A percentile compares a stretch with the other conserved stretches of the same genome.
Evolutionary conservation across 2,329 filamentous ascomycete genomes (phyloP).

Genomic region (Aspergillus sp.): DNA sequence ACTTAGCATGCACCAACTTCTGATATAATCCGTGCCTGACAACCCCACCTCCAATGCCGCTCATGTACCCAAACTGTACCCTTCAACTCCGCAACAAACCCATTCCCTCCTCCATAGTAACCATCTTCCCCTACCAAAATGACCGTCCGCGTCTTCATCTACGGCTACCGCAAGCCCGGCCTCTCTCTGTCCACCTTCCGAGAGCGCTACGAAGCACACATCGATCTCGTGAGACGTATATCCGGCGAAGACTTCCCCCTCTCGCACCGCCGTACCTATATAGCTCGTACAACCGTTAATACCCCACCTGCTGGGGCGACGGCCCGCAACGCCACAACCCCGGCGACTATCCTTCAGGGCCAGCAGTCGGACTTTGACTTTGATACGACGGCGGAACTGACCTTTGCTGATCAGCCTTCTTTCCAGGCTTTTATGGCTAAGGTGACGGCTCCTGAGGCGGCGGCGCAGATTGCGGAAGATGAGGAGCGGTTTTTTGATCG

Average conservation of each 20-base stretch:
- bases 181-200: slow-evolving; percentile 24
- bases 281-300: slow-evolving; percentile 17
- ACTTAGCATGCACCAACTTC: no score
- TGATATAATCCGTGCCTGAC: no score
- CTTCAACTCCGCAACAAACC: neutral
- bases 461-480: slow-evolving; percentile 22
- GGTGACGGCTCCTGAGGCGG: slow-evolving; percentile 17
- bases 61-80: no score
- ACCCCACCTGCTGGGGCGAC: slow-evolving; percentile 9
- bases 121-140: neutral
- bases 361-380: slow-evolving; percentile 24
- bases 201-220: slow-evolving; percentile 25
- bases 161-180: slow-evolving; percentile 22
- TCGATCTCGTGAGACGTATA: slow-evolving; percentile 21
- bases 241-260: slow-evolving; percentile 22
- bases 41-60: no score
- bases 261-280: slow-evolving; percentile 23
- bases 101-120: neutral
- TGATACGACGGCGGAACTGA: slow-evolving; percentile 23
- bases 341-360: slow-evolving; percentile 20
- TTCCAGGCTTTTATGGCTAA: slow-evolving; percentile 21
- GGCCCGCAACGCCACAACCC: slow-evolving; percentile 21
- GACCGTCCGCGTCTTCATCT: slow-evolving; percentile 1
- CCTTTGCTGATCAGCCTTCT: slow-evolving; percentile 21
- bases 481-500: slow-evolving; percentile 26